These are phyloP conservation scores for Hamigera avellanea DNA, from an alignment of 495 filamentous ascomycete species.

Conservation along the genomic window DNA sequence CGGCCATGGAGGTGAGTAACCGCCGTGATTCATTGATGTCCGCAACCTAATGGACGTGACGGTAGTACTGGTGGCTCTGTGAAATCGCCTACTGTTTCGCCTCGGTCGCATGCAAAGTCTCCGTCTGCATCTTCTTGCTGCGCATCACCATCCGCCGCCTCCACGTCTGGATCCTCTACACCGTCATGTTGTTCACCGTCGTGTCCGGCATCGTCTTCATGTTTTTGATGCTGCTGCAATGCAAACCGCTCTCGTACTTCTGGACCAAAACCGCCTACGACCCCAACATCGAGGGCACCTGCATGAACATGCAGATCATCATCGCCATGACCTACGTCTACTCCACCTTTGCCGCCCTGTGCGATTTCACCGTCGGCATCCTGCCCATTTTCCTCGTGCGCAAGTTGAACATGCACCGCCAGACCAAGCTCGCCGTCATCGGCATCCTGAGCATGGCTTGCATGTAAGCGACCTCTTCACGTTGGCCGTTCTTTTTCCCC, in stretches of 20 bases:
- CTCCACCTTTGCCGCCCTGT: slow-evolving; percentile 26
- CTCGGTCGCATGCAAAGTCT: slow-evolving; percentile 29
- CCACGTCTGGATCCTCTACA: slow-evolving; percentile 27
- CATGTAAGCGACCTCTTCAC: slow-evolving; percentile 20
- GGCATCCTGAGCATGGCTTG: slow-evolving; percentile 34
- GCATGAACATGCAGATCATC: slow-evolving; percentile 24
- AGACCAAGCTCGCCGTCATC: slow-evolving; percentile 27
- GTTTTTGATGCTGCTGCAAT: slow-evolving; percentile 32
- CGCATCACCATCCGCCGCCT: slow-evolving; percentile 26
- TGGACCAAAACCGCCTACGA: slow-evolving; percentile 22
- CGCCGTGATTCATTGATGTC: neutral
- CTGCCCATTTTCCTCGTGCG: slow-evolving; percentile 26
- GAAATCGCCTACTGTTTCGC: slow-evolving; percentile 33
- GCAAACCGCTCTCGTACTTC: slow-evolving; percentile 28
- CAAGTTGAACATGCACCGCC: slow-evolving; percentile 24
- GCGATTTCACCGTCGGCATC: slow-evolving; percentile 32
- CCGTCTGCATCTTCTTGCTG: slow-evolving; percentile 34
- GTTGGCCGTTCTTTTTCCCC: neutral
- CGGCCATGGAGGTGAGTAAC: slow-evolving; percentile 24
- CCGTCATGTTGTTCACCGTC: slow-evolving; percentile 25
- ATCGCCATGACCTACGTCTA: slow-evolving; percentile 32
- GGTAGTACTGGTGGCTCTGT: slow-evolving; percentile 31
- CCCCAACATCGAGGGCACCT: slow-evolving; percentile 19
- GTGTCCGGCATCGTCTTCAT: slow-evolving; percentile 25
- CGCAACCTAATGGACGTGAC: neutral